Evolutionary conservation across 1,284 basidiomycete species (phyloP), one percentile per base, ranked within the genome.

Genomic region (Laetiporus sulphureus): DNA sequence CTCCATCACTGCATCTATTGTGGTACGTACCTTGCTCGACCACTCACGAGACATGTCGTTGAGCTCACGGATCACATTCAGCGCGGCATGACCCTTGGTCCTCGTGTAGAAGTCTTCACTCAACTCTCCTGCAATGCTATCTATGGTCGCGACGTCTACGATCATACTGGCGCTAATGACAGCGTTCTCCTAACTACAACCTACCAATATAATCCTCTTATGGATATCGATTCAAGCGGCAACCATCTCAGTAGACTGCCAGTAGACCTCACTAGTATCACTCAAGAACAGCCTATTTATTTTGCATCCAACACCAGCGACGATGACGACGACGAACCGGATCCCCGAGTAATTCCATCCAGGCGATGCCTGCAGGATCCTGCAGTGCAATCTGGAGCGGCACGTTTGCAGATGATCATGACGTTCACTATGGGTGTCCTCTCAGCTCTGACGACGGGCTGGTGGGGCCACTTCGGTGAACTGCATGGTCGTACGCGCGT

Each of bases 381-480:
- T 13, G 69, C 67, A 1, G 84, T 87, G 1, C 79, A 82, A 56
- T 72, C 77, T 5, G 71, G 71, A 25, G 80, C 84, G 0, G 84
- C 83, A 10, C 71, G 72, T 27, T 62, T 86, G 10, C 85, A 88
- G 55, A 79, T 76, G 3, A 69, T 77, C 44, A 76, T 84, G 71
- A 87, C 81, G 0, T 77, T 83, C 5, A 80, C 73, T 4, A 83
- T 85, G 74, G 92, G 92, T n/a, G 54, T 81, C 4, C 71, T 94
- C 3, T 84, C 85, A 3, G 90, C 87, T 0, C 61, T 93, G 24
- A 91, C 88, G 1, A 90, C 90, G 0, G 88, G 86, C 7, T 91
- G 81, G 74, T 96, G 92, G 92, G 88, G 88, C 27, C 75, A 77
- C 45, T 83, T 84, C 34, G 82, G 88, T 6, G 90, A 94, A 57